Evolutionary conservation across 1,284 basidiomycete species (phyloP), one percentile per base, ranked within the genome.

Genomic region (Crucibulum parvulum): DNA sequence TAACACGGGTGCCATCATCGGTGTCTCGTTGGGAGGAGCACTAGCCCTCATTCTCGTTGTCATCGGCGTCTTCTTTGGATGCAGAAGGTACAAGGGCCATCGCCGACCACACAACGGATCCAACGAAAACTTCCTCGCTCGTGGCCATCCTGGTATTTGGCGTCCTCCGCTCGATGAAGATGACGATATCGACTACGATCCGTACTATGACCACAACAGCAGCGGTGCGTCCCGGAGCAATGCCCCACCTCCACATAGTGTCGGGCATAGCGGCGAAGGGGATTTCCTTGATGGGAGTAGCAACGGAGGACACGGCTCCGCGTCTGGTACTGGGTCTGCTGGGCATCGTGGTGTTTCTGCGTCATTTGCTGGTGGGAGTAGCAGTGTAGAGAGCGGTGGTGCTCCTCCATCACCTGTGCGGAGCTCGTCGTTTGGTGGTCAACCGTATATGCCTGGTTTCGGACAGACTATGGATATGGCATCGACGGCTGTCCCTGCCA

Each of bases 1-100:
- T 8, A 73, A 75, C 45, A 78, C 75, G 13, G 74, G 70, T 34
- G 76, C 75, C 13, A 74, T 78, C 47, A 70, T 77, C n/a, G 76
- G 73, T 11, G 72, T 78, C 31, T 66, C 73, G 11, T 51, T 78
- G 7, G 65, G 73, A 7, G 66, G 63, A 35, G 66, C 71, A 3
- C 51, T 69, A 37, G 53, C 53, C 37, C 57, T 71, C 11, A 55
- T 73, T 13, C 18, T 66, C 11, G 56, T 65, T 24, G 67, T 72
- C 16, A 47, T 75, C 16, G 16, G 69, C 18, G 59, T 69, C 37
- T 76, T 77, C 58, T 70, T 71, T 37, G 59, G 62, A 1, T 76
- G 74, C 58, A 66, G 65, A 51, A 63, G 69, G 31, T 69, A 66
- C 51, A 67, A 65, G 54, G 46, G 66, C n/a, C 62, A 61, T 24